Base-by-base conservation (phyloP, 2,329 filamentous ascomycete genomes). In the Fusarium torreyae region DNA sequence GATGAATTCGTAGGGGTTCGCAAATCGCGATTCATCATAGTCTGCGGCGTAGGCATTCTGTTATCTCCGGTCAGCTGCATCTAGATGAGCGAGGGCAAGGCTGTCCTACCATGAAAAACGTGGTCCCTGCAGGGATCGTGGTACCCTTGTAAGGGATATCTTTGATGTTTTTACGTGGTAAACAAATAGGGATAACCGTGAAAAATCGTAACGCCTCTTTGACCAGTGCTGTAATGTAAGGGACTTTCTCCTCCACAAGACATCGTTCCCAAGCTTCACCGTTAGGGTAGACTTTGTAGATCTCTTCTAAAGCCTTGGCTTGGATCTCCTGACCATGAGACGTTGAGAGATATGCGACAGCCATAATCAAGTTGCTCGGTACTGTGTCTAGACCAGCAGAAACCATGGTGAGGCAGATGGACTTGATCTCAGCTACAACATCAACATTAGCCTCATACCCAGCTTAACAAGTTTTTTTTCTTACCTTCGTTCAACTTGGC, bases 351-450 rank as follows among this genome's bases (percentile, higher is more conserved):
- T 92, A 93, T 4, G 91, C 93, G 44, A 95, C 88, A 14, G 90
- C 90, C 91, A 94, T 93, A 73, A 94, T 90, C 11, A 95, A 80
- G 66, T 94, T 94, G 13, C 89, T 91, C 0, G 93, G 91, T 2
- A 96, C 90, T 0, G 93, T 96, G 76, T 96, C 93, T 17, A 95
- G 86, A 18, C 93, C 93, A 0, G 92, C 93, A 2, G 90, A 92
- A 0, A 95, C 91, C 88, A 95, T 94, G 24, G 92, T 94, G 24
- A 96, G 80, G 76, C 92, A 93, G 70, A 96, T 93, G 4, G 91
- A 92, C 78, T 92, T 93, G 50, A 94, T 85, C 77, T 94, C 93
- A 14, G 88, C 91, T 92, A 55, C 7, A 24, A n/a, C 2, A n/a
- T 14, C 7, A 28, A 3, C 15, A 11, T 13, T 5, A 10, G 9